phyloP scores from a whole-genome alignment of 257 asterid species.

The Rauvolfia tetraphylla region DNA sequence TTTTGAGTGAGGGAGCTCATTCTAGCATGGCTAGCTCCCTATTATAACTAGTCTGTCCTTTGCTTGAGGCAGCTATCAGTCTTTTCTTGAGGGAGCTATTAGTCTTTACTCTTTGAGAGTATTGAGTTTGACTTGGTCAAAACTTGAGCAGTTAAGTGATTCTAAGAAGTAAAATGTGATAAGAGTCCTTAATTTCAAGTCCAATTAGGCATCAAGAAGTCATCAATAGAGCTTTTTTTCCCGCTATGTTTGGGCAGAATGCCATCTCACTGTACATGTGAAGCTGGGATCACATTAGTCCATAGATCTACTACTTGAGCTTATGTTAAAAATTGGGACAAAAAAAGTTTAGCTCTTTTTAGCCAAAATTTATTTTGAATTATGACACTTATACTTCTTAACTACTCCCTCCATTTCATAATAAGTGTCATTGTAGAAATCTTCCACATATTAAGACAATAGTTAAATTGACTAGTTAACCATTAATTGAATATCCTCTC shows the following conservation, averaged over 20 bases:
- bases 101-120: background rate
- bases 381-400: no score
- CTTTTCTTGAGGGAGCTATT: no score
- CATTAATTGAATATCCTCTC: no score
- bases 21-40: background rate
- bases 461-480: no score
- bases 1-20: background rate
- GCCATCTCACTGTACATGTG: background rate
- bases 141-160: background rate
- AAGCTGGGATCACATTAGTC: background rate
- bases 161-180: background rate
- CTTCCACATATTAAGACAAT: no score
- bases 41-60: background rate
- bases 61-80: background rate
- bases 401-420: no score
- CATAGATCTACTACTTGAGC: background rate
- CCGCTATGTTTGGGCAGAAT: background rate
- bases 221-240: background rate
- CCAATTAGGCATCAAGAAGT: background rate
- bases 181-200: background rate
- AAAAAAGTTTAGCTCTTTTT: background rate
- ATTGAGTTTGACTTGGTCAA: background rate
- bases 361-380: background rate
- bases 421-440: no score
- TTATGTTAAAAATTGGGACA: background rate